Evolutionary conservation across 306 rosid genomes (phyloP).

Genomic region (Morella rubra): DNA sequence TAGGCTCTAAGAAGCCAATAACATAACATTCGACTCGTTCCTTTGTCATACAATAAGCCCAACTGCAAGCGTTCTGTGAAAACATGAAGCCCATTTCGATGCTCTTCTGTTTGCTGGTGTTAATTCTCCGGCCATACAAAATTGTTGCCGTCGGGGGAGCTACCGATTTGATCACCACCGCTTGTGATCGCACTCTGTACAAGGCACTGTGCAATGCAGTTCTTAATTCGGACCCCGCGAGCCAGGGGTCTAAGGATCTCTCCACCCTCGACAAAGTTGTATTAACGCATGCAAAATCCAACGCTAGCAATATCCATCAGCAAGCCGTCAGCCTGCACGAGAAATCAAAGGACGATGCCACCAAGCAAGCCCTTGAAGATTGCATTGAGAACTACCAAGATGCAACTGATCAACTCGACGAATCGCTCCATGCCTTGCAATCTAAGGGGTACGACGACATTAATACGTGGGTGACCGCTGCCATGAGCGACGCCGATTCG

Average conservation of each 20-base stretch:
- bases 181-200: constrained; percentile 6
- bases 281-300: not conserved
- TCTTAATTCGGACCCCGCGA: not conserved
- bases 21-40: no score
- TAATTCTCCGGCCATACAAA: not conserved
- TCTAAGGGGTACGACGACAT: constrained; percentile 7
- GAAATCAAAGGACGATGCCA: not conserved
- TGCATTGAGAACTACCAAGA: constrained; percentile 7
- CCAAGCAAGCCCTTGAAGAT: not conserved
- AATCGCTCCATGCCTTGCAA: not conserved
- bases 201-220: constrained; percentile 6
- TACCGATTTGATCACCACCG: not conserved
- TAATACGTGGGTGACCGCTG: constrained; percentile 9
- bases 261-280: constrained; percentile 6
- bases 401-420: constrained; percentile 5
- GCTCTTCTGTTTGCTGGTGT: not conserved
- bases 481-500: constrained; percentile 16
- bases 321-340: not conserved
- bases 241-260: not conserved
- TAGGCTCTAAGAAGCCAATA: no score
- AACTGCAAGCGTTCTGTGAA: no score
- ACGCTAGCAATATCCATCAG: not conserved
- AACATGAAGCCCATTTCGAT: not conserved
- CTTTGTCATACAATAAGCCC: no score
- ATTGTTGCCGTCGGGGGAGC: not conserved